Conservation (phyloP, 2,329 filamentous ascomycete genomes). For the Colletotrichum sansevieriae region DNA sequence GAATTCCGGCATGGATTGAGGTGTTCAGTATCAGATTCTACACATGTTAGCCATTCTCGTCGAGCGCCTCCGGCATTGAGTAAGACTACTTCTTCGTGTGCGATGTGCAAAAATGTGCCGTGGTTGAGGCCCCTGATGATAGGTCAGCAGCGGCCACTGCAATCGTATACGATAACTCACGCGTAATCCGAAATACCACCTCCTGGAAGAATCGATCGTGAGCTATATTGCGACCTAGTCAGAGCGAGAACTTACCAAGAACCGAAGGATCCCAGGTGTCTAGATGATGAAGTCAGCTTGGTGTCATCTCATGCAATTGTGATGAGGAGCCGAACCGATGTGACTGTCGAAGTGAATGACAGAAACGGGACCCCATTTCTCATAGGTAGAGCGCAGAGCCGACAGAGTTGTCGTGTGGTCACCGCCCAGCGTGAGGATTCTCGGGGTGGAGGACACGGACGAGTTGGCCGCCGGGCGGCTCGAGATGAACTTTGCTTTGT, state of each 20-base stretch:
- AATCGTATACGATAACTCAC: conserved; percentile 50
- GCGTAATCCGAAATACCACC: conserved; percentile 72
- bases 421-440: conserved; percentile 73
- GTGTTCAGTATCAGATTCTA: conserved; percentile 67
- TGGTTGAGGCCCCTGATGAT: conserved; percentile 65
- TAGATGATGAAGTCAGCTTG: conserved; percentile 42
- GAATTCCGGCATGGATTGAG: conserved; percentile 73
- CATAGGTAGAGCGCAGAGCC: conserved; percentile 70
- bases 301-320: background rate
- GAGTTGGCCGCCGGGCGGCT: conserved; percentile 56
- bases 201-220: conserved; percentile 48
- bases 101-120: conserved; percentile 72
- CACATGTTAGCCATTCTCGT: background rate
- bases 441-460: conserved; percentile 57
- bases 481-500: conserved; percentile 47
- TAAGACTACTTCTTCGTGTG: conserved; percentile 65
- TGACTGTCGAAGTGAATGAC: conserved; percentile 77
- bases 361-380: conserved; percentile 69
- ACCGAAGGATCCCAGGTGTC: conserved; percentile 80
- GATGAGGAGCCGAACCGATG: conserved; percentile 59
- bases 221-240: background rate
- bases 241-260: conserved; percentile 53
- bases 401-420: conserved; percentile 75
- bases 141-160: background rate
- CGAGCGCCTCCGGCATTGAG: background rate